These are phyloP conservation scores for Pichia cabralensis DNA, from an alignment of 805 yeast species.

Conservation along the genomic window DNA sequence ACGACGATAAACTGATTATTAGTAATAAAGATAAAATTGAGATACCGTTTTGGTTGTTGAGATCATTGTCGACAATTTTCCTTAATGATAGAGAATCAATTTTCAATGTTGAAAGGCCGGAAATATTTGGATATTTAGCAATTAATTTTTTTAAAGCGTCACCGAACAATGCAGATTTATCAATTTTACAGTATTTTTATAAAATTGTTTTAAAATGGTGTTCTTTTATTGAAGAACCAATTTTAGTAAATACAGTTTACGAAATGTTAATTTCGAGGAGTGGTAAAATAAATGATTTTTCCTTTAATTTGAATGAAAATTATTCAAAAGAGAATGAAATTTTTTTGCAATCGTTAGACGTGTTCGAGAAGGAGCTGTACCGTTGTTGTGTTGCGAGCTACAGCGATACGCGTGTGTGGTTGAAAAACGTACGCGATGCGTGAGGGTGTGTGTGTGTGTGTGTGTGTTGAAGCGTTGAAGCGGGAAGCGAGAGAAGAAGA, in stretches of 20 bases:
- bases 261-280: conserved; percentile 56
- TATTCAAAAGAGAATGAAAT: conserved; percentile 22
- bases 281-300: conserved; percentile 60
- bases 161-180: conserved; percentile 17
- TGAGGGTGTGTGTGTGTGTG: too few relatives aligned
- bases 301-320: conserved; percentile 31
- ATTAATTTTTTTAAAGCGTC: conserved; percentile 75
- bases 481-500: too few relatives aligned
- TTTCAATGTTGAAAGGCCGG: conserved; percentile 64
- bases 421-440: conserved; percentile 2
- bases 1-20: too few relatives aligned
- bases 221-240: conserved; percentile 54
- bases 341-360: conserved; percentile 63
- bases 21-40: conserved; percentile 63
- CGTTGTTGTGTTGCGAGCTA: conserved; percentile 66
- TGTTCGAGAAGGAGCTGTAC: conserved; percentile 55
- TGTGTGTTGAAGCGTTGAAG: too few relatives aligned
- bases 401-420: too few relatives aligned
- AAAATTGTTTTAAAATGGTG: conserved; percentile 71
- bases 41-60: conserved; percentile 83
- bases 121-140: conserved; percentile 52
- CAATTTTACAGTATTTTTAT: conserved; percentile 34
- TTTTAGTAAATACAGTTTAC: conserved; percentile 36
- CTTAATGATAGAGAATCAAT: too few relatives aligned
- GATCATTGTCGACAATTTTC: conserved; percentile 7